Evolutionary conservation across 2,329 filamentous ascomycete species (phyloP).

Genomic region (Teratosphaeria nubilosa): DNA sequence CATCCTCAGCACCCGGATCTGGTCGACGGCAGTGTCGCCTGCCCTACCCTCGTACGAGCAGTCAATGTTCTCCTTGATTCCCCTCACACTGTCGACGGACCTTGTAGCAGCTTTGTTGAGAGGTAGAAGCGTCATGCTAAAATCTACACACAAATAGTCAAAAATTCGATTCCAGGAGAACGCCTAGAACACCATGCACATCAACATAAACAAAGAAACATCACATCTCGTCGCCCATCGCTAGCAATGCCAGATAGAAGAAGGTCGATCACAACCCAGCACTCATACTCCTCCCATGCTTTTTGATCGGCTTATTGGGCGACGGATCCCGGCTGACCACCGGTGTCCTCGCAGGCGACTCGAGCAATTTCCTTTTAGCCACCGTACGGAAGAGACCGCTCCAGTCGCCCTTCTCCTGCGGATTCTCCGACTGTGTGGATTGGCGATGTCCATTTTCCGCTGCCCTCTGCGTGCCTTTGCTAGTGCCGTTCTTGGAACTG

Average conservation of each 20-base stretch:
- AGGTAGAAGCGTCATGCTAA: background rate
- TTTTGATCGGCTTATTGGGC: background rate
- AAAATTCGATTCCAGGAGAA: no score
- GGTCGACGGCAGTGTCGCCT: background rate
- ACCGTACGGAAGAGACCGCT: constrained; percentile 4
- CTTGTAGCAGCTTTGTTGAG: background rate
- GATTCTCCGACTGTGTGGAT: constrained; percentile 1
- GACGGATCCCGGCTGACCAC: background rate
- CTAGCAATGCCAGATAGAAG: background rate
- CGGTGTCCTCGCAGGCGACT: background rate
- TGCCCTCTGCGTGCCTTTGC: background rate
- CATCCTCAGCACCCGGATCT: background rate
- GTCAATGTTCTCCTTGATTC: background rate
- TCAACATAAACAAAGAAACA: background rate
- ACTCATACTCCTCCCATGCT: background rate
- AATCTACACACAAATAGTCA: no score
- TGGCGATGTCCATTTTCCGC: background rate
- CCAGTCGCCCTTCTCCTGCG: constrained; percentile 5
- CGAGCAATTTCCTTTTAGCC: constrained; percentile 1
- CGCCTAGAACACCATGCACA: background rate
- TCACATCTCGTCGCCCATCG: background rate
- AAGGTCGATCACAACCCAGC: background rate
- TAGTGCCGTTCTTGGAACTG: background rate
- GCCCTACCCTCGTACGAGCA: background rate
- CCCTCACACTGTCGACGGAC: background rate